Percentiles rank a stretch among this genome's conserved stretches.
Conservation (phyloP, 768 basidiomycete genomes). For the Suillus americanus region DNA sequence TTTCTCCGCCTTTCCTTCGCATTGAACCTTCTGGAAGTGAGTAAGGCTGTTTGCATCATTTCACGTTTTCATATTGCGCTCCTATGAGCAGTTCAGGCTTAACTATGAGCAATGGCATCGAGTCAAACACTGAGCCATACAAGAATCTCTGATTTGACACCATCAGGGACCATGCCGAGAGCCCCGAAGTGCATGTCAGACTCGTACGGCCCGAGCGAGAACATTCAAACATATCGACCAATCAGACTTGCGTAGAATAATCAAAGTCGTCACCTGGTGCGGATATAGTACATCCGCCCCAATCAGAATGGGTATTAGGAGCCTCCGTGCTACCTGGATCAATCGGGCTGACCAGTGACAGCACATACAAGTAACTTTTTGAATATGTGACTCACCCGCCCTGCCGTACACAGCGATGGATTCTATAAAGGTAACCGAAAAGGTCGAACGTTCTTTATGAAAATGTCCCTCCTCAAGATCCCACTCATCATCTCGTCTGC, state of each 20-base stretch:
- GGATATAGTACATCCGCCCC: neutral
- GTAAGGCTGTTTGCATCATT: neutral
- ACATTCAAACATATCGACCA: neutral
- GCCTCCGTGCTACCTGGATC: neutral
- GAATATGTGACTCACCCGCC: neutral
- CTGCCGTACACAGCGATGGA: neutral
- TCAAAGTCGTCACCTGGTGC: neutral
- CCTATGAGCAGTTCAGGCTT: neutral
- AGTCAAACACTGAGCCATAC: neutral
- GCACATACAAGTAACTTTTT: neutral
- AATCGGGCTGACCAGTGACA: neutral
- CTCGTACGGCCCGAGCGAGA: neutral
- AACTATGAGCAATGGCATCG: neutral
- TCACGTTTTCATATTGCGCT: neutral
- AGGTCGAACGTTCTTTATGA: neutral
- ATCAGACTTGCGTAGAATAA: neutral
- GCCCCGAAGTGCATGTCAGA: too few species aligned
- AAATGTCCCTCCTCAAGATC: constrained; percentile 37
- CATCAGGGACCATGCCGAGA: neutral
- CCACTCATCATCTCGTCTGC: constrained; percentile 42
- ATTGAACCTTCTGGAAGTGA: neutral
- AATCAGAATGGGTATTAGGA: neutral
- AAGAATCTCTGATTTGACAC: neutral
- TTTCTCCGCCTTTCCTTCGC: neutral
- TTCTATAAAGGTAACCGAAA: neutral